Evolutionary conservation across 1,139 yeast genomes (phyloP).

Genomic region (Geotrichum macrosporum): DNA sequence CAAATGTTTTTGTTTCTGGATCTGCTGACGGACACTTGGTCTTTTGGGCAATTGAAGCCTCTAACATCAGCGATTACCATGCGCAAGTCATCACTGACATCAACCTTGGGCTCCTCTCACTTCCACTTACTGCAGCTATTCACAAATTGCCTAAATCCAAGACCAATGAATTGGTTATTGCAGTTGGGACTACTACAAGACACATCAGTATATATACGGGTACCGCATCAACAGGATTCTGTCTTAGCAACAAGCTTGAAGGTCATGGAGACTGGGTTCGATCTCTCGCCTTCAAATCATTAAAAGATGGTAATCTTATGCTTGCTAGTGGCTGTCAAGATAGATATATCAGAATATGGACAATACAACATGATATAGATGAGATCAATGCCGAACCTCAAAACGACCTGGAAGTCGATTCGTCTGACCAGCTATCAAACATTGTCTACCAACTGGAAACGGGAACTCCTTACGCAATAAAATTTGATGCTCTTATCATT

Average conservation of each 20-base stretch:
- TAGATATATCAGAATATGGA: slow-evolving; percentile 84
- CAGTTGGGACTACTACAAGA: slow-evolving; percentile 78
- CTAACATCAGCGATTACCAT: slow-evolving; percentile 40
- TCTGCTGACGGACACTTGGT: slow-evolving; percentile 25
- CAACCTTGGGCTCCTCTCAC: slow-evolving; percentile 44
- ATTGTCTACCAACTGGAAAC: slow-evolving; percentile 30
- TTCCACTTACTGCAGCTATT: slow-evolving; percentile 60
- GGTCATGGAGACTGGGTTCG: slow-evolving; percentile 97
- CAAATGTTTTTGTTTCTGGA: slow-evolving; percentile 24
- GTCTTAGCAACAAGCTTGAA: slow-evolving; percentile 51
- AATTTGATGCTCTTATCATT: slow-evolving; percentile 88
- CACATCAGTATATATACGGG: slow-evolving; percentile 49
- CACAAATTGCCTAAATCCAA: slow-evolving; percentile 19
- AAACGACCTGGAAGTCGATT: slow-evolving; percentile 22
- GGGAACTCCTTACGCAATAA: slow-evolving; percentile 48
- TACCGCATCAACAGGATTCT: slow-evolving; percentile 30
- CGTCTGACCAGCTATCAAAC: slow-evolving; percentile 27
- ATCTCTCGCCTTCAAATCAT: slow-evolving; percentile 55
- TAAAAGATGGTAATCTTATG: slow-evolving; percentile 45
- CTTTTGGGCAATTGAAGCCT: slow-evolving; percentile 36
- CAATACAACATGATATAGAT: slow-evolving; percentile 52
- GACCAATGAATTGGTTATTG: slow-evolving; percentile 41
- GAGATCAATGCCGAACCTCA: slow-evolving; percentile 22
- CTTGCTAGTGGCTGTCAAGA: slow-evolving; percentile 89
- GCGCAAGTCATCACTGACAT: slow-evolving; percentile 23